Conservation (phyloP, 169 alveolate genomes). For the Eimeria nieschulzi region DNA sequence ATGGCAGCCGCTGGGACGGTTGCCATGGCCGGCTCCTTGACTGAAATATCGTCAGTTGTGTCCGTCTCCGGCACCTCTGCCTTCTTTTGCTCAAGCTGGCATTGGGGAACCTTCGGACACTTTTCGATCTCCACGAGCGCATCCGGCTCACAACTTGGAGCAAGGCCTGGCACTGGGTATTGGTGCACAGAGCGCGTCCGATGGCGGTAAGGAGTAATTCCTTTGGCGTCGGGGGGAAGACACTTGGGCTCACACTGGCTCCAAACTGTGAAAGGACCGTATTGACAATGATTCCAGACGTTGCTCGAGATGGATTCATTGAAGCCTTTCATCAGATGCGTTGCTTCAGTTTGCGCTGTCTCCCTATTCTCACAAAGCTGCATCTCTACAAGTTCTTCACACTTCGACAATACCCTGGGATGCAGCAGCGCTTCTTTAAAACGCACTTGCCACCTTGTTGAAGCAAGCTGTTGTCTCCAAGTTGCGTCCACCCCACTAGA, state of each 20-base stretch:
- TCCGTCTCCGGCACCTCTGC: background rate
- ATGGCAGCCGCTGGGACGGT: background rate
- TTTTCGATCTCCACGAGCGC: background rate
- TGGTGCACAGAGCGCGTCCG: conserved; percentile 57
- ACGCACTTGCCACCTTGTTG: conserved; percentile 63
- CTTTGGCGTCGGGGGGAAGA: background rate
- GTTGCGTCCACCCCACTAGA: background rate
- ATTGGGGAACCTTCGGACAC: conserved; percentile 31
- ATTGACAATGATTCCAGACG: conserved; percentile 4
- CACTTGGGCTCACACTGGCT: conserved; percentile 46
- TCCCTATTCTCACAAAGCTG: conserved; percentile 37
- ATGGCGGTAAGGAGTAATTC: background rate
- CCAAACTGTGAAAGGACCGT: conserved; percentile 56
- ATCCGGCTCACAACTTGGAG: conserved; percentile 19
- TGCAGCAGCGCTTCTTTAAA: conserved; percentile 39
- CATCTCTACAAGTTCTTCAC: background rate
- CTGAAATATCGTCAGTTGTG: background rate
- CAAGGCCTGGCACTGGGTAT: conserved; percentile 63
- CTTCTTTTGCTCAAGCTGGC: background rate
- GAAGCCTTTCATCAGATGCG: conserved; percentile 40
- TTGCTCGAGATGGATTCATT: conserved; percentile 13
- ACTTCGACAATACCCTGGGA: conserved; percentile 30
- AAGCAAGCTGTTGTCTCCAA: background rate
- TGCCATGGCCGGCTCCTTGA: background rate
- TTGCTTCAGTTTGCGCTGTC: conserved; percentile 18